Evolutionary conservation across 371 early-diverging fungal species (phyloP).

Genomic region (Entomophthora muscae): DNA sequence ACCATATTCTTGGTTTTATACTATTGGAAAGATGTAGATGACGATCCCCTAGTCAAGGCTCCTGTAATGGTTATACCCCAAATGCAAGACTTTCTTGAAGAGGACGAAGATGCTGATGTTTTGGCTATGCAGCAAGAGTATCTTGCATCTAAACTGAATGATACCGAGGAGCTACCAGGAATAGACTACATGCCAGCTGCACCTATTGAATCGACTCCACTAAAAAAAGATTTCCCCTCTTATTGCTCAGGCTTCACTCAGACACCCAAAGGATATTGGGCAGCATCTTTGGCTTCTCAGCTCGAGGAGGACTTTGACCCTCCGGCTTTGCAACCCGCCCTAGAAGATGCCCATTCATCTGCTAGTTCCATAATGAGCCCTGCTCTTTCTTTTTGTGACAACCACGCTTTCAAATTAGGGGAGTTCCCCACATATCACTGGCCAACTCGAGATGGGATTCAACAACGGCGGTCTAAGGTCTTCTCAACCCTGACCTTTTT

Average conservation of each 20-base stretch:
- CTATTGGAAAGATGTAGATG: constrained; percentile 7
- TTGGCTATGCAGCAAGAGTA: constrained; percentile 2
- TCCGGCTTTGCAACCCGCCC: background rate
- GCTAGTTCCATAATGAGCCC: constrained; percentile 1
- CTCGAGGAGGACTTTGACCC: background rate
- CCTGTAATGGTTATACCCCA: background rate
- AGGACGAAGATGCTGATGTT: background rate
- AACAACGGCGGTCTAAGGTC: background rate
- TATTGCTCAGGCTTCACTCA: background rate
- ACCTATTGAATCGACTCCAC: background rate
- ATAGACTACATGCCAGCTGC: background rate
- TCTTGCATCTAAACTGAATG: background rate
- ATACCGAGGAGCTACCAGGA: background rate
- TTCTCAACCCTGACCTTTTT: background rate
- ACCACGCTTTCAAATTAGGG: background rate
- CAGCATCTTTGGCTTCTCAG: background rate
- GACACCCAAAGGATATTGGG: background rate
- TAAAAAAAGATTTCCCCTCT: background rate
- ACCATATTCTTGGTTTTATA: constrained; percentile 9
- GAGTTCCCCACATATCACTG: background rate
- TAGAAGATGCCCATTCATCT: background rate
- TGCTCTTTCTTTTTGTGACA: constrained; percentile 1
- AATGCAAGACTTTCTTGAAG: background rate
- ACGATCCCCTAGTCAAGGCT: background rate
- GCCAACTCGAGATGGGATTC: background rate